phyloP scores from a whole-genome alignment of 495 filamentous ascomycete species.

The Elasticomyces elasticus region DNA sequence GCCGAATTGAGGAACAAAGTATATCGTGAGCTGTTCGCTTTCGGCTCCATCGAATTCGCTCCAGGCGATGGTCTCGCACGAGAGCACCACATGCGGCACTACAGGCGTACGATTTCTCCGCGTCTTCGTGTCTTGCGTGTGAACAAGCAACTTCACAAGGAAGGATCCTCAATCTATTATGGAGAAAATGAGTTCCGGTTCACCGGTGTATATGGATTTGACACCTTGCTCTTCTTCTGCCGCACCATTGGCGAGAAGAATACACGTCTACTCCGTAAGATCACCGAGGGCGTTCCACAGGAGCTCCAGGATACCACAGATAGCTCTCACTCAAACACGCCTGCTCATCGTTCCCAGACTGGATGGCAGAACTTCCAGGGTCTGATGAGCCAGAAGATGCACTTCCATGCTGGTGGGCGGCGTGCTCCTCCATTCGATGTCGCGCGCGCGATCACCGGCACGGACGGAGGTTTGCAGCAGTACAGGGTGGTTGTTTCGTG shows the following conservation, averaged over 20 bases:
- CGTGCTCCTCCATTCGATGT: not conserved
- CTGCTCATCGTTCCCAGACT: not conserved
- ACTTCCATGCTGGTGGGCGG: not conserved
- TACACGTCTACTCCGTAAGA: not conserved
- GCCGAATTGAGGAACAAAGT: not conserved
- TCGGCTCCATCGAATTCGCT: not conserved
- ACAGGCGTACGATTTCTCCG: not conserved
- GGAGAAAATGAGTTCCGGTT: constrained; percentile 9
- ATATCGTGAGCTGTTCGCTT: not conserved
- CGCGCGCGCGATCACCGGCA: not conserved
- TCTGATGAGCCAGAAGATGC: not conserved
- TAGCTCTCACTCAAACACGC: not conserved
- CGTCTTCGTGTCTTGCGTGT: not conserved
- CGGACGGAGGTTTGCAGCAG: not conserved
- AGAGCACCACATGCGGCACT: not conserved
- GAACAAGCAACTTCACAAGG: not conserved
- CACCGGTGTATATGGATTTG: constrained; percentile 1
- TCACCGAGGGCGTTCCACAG: not conserved
- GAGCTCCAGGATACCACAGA: no score
- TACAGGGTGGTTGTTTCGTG: not conserved
- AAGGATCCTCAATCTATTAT: not conserved
- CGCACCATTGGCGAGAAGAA: not conserved
- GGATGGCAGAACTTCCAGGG: not conserved
- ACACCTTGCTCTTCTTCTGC: constrained; percentile 1
- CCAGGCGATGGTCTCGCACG: not conserved